Conservation (phyloP, 805 yeast species). For the Wickerhamiella qilinensis region DNA sequence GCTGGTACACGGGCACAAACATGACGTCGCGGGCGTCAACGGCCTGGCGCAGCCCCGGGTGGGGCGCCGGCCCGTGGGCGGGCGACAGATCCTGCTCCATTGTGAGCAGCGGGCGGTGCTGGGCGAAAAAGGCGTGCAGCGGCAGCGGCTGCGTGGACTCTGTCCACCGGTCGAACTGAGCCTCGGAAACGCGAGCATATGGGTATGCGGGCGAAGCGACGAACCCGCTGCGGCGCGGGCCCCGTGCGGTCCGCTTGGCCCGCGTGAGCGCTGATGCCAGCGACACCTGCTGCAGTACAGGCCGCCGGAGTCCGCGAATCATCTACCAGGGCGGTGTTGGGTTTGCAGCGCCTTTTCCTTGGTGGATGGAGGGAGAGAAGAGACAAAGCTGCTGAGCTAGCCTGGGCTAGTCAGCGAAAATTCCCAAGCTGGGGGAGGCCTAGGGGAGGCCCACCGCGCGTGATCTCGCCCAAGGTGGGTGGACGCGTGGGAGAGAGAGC, state of each 20-base stretch:
- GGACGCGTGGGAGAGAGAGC: too few species aligned
- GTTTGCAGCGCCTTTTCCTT: too few species aligned
- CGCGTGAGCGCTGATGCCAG: background rate
- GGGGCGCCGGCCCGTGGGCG: background rate
- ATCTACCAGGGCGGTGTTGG: too few species aligned
- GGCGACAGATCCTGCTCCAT: slow-evolving; percentile 13
- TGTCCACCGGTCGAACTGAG: slow-evolving; percentile 13
- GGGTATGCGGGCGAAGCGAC: slow-evolving; percentile 10
- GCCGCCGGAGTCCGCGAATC: background rate
- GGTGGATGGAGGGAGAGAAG: too few species aligned
- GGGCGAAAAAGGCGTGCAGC: slow-evolving; percentile 29
- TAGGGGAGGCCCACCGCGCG: too few species aligned
- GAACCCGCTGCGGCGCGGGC: background rate
- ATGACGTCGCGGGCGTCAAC: slow-evolving; percentile 13
- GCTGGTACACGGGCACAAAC: slow-evolving; percentile 12
- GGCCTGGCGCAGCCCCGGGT: background rate
- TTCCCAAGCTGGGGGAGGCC: too few species aligned
- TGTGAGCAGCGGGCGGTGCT: slow-evolving; percentile 30
- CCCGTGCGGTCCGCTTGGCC: background rate
- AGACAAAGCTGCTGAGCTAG: too few species aligned
- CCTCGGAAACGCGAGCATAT: slow-evolving; percentile 9
- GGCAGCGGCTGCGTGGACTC: slow-evolving; percentile 16
- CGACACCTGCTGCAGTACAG: background rate
- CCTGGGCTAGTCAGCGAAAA: too few species aligned
- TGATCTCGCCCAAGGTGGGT: too few species aligned